Conservation (phyloP, 768 basidiomycete species). For the Cystofilobasidium bisporidii region DNA sequence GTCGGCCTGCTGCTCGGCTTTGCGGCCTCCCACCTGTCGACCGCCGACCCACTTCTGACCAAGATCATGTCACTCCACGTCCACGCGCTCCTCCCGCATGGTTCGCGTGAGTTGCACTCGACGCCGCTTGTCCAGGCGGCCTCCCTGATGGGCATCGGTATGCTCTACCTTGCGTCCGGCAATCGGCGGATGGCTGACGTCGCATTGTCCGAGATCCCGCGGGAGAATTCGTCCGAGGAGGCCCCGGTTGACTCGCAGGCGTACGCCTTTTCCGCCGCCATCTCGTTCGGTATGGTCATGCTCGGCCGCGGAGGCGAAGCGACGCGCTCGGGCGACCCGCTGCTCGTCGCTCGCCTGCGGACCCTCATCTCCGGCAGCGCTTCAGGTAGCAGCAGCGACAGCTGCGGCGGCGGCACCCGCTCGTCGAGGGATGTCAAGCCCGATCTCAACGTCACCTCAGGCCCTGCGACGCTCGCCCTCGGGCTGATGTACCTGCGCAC, state of each 20-base stretch:
- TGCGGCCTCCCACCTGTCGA: conserved; percentile 79
- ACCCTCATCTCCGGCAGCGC: conserved; percentile 65
- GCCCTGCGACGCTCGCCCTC: conserved; percentile 79
- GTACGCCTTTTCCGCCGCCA: conserved; percentile 76
- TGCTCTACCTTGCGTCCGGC: conserved; percentile 79
- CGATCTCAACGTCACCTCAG: conserved; percentile 82
- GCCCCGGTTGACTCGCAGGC: conserved; percentile 79
- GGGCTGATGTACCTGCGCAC: conserved; percentile 89
- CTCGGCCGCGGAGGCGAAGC: conserved; percentile 63
- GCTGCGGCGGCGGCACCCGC: conserved; percentile 22
- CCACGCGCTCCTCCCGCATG: conserved; percentile 78
- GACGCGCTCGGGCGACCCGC: conserved; percentile 64
- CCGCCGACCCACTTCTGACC: conserved; percentile 73
- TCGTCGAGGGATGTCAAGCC: not conserved
- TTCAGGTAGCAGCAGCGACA: conserved; percentile 39
- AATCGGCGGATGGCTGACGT: conserved; percentile 89
- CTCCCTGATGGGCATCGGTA: conserved; percentile 73
- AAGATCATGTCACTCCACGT: conserved; percentile 87
- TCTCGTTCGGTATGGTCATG: conserved; percentile 95
- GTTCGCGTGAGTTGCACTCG: conserved; percentile 78
- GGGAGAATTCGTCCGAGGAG: conserved; percentile 45
- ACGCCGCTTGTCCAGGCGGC: conserved; percentile 82
- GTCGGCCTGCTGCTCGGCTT: conserved; percentile 90
- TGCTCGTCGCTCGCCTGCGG: conserved; percentile 57
- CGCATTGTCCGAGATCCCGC: conserved; percentile 70